These are phyloP conservation scores for Gleditsia sinensis DNA, from an alignment of 306 rosid species.

Conservation along the genomic window DNA sequence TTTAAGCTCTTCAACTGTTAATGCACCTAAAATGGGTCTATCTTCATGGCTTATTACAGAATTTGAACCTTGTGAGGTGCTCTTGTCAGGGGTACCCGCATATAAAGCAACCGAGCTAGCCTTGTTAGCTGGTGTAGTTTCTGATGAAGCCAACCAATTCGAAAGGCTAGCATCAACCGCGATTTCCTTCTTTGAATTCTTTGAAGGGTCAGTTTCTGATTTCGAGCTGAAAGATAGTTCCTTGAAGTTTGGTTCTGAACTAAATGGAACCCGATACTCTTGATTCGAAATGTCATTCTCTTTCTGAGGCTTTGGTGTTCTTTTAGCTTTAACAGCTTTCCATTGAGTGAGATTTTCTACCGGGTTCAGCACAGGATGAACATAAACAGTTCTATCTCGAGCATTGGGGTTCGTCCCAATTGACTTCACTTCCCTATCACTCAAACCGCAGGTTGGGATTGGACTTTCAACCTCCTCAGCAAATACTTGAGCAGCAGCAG, in stretches of 20 bases:
- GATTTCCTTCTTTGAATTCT: conserved; percentile 50
- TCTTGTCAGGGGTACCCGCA: conserved; percentile 41
- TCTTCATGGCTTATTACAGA: conserved; percentile 64
- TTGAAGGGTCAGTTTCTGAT: conserved; percentile 37
- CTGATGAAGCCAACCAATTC: conserved; percentile 73
- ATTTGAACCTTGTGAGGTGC: conserved; percentile 55
- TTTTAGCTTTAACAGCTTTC: conserved; percentile 68
- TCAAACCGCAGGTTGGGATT: not conserved
- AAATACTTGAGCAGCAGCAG: conserved; percentile 32
- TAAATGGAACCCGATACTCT: conserved; percentile 42
- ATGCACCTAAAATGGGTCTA: conserved; percentile 82
- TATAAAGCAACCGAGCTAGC: conserved; percentile 22
- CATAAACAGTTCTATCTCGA: conserved; percentile 70
- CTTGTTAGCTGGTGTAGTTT: conserved; percentile 49
- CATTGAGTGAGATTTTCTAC: conserved; percentile 77
- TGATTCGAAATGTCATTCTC: conserved; percentile 51
- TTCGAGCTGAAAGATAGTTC: conserved; percentile 42
- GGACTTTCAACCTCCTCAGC: conserved; percentile 49
- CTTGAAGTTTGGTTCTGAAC: conserved; percentile 43
- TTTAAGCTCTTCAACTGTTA: conserved; percentile 70
- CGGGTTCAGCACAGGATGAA: conserved; percentile 79
- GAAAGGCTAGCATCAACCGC: conserved; percentile 90
- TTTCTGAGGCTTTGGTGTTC: conserved; percentile 52
- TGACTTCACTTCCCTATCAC: conserved; percentile 35
- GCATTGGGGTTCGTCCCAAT: conserved; percentile 44